phyloP scores from a whole-genome alignment of 2,329 filamentous ascomycete species.

The Trichoderma harzianum region DNA sequence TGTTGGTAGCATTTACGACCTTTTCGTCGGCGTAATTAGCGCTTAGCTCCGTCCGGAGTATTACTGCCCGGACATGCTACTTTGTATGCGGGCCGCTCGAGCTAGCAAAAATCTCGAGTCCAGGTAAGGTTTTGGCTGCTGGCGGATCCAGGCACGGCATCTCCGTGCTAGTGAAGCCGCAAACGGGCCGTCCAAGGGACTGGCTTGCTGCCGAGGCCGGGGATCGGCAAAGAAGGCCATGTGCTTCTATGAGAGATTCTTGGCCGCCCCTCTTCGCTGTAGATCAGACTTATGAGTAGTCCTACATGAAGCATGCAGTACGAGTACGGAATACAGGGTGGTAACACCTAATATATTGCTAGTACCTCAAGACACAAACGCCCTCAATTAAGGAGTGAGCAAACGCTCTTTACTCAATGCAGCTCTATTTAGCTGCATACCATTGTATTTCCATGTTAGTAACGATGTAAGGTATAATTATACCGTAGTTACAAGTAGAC shows the following conservation, averaged over 20 bases:
- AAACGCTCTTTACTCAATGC: too few relatives aligned
- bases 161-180: not conserved
- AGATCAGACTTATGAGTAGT: not conserved
- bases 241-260: not conserved
- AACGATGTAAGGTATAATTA: too few relatives aligned
- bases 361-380: too few relatives aligned
- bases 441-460: not conserved
- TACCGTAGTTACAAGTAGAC: not conserved
- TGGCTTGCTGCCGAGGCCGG: not conserved
- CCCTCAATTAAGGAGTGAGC: too few relatives aligned
- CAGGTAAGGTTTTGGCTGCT: too few relatives aligned
- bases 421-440: not conserved
- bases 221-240: not conserved
- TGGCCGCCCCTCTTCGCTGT: not conserved
- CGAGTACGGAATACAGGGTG: not conserved
- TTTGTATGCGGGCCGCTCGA: not conserved
- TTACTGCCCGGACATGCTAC: not conserved
- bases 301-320: not conserved
- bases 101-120: too few relatives aligned
- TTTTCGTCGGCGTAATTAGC: not conserved
- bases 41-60: not conserved
- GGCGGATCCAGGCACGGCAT: not conserved
- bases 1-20: not conserved
- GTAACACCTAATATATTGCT: too few relatives aligned
- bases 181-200: conserved; percentile 2